These are phyloP conservation scores for Apiospora pterosperma DNA, from an alignment of 2,329 filamentous ascomycete species.

Conservation along the genomic window DNA sequence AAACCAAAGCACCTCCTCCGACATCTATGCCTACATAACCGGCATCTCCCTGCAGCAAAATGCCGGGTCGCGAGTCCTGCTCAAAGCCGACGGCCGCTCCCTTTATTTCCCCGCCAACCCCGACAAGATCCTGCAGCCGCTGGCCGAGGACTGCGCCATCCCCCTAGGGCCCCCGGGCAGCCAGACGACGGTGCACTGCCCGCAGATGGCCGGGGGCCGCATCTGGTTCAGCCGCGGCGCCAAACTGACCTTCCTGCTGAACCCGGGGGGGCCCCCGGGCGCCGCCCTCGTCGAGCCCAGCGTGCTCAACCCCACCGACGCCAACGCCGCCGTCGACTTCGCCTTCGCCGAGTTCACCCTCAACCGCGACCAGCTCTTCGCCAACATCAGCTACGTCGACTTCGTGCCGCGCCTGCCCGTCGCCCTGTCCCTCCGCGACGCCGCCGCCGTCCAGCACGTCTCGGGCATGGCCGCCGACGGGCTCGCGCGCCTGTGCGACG, in stretches of 20 bases:
- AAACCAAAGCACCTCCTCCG: slow-evolving; percentile 61
- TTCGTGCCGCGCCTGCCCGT: slow-evolving; percentile 55
- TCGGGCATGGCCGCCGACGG: slow-evolving; percentile 26
- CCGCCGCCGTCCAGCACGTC: slow-evolving; percentile 16
- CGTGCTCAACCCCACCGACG: slow-evolving; percentile 38
- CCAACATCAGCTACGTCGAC: slow-evolving; percentile 50
- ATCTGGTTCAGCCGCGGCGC: slow-evolving; percentile 66
- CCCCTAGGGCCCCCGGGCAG: slow-evolving; percentile 58
- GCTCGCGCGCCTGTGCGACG: slow-evolving; percentile 37
- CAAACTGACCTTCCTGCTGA: slow-evolving; percentile 65
- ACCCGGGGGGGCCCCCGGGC: slow-evolving; percentile 56
- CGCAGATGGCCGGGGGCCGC: slow-evolving; percentile 66
- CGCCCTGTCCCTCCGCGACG: slow-evolving; percentile 48
- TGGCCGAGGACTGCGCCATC: slow-evolving; percentile 60
- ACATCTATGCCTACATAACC: slow-evolving; percentile 68
- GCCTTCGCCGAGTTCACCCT: slow-evolving; percentile 48
- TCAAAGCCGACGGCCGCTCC: slow-evolving; percentile 63
- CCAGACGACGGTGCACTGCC: slow-evolving; percentile 60
- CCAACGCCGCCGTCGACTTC: slow-evolving; percentile 42
- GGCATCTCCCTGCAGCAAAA: slow-evolving; percentile 59
- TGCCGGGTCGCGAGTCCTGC: slow-evolving; percentile 53
- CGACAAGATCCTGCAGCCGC: slow-evolving; percentile 41
- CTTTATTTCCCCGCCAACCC: slow-evolving; percentile 64
- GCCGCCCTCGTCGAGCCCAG: slow-evolving; percentile 44
- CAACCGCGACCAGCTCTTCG: slow-evolving; percentile 32